These are phyloP conservation scores for Breynia disticha DNA, from an alignment of 441 rosid species.

Conservation along the genomic window DNA sequence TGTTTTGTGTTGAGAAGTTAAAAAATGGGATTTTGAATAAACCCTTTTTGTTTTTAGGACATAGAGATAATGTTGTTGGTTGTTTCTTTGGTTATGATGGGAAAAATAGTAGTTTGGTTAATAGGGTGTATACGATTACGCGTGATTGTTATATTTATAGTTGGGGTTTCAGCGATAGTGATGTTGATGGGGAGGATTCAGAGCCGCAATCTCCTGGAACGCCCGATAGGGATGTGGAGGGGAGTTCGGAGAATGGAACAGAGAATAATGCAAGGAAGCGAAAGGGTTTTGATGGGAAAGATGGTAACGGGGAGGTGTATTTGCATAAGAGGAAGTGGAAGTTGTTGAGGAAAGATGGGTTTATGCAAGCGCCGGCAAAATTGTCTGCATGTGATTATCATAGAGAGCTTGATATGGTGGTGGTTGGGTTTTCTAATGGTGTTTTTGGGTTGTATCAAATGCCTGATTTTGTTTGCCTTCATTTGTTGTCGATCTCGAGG, in stretches of 20 bases:
- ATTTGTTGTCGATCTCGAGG: conserved; percentile 73
- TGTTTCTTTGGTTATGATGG: conserved; percentile 83
- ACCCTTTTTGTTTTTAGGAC: conserved; percentile 79
- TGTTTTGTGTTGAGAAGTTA: conserved; percentile 61
- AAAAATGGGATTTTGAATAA: conserved; percentile 40
- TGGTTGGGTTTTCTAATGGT: conserved; percentile 84
- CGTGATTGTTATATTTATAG: conserved; percentile 77
- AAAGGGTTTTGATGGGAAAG: conserved; percentile 45
- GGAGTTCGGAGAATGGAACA: conserved; percentile 25
- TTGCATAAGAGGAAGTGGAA: conserved; percentile 69
- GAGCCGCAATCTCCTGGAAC: conserved; percentile 60
- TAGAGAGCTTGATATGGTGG: conserved; percentile 67
- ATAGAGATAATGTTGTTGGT: conserved; percentile 82
- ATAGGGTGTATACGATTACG: conserved; percentile 55
- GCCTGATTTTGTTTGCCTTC: conserved; percentile 93
- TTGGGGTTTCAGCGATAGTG: conserved; percentile 48
- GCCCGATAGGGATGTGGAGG: conserved; percentile 44
- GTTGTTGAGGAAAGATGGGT: conserved; percentile 75
- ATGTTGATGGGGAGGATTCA: conserved; percentile 20
- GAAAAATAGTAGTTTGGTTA: conserved; percentile 28
- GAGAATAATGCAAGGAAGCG: conserved; percentile 36
- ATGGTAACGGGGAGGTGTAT: conserved; percentile 28
- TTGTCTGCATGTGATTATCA: conserved; percentile 81
- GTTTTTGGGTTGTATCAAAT: conserved; percentile 90
- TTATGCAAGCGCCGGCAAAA: conserved; percentile 59